phyloP scores from a whole-genome alignment of 331 rosid species.

The Acacia pycnantha region DNA sequence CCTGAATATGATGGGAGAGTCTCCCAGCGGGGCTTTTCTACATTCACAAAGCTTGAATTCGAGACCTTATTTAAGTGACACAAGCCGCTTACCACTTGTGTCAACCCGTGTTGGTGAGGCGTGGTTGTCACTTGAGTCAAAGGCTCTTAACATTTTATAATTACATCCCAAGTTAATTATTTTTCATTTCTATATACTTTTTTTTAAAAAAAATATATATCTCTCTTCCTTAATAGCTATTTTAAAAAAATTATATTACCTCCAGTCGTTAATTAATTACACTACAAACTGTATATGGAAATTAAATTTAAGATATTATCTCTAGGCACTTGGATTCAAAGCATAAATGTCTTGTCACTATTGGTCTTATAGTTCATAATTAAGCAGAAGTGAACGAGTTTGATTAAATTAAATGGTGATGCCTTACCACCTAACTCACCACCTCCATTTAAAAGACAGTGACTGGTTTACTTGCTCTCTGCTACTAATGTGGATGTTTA shows the following conservation, averaged over 20 bases:
- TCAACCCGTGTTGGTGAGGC: too few species aligned
- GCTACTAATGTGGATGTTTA: not conserved
- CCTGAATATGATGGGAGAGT: too few species aligned
- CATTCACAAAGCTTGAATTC: too few species aligned
- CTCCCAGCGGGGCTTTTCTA: too few species aligned
- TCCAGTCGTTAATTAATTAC: too few species aligned
- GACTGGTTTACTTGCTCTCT: not conserved
- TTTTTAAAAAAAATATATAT: too few species aligned
- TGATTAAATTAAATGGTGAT: slow-evolving; percentile 6
- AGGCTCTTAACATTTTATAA: too few species aligned
- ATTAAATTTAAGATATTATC: not conserved
- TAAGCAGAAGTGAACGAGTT: not conserved
- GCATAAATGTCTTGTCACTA: slow-evolving; percentile 4
- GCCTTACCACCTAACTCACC: not conserved
- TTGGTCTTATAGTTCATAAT: slow-evolving; percentile 1
- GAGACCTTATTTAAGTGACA: too few species aligned
- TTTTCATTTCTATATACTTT: too few species aligned
- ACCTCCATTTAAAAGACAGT: not conserved
- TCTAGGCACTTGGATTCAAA: not conserved
- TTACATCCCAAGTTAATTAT: too few species aligned
- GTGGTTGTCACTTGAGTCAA: too few species aligned
- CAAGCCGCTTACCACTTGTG: too few species aligned
- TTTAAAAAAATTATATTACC: not conserved
- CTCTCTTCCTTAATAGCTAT: not conserved
- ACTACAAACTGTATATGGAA: not conserved